These are phyloP conservation scores for Oryza glumipatula DNA, from an alignment of 176 grass and related monocot species.

Conservation along the genomic window DNA sequence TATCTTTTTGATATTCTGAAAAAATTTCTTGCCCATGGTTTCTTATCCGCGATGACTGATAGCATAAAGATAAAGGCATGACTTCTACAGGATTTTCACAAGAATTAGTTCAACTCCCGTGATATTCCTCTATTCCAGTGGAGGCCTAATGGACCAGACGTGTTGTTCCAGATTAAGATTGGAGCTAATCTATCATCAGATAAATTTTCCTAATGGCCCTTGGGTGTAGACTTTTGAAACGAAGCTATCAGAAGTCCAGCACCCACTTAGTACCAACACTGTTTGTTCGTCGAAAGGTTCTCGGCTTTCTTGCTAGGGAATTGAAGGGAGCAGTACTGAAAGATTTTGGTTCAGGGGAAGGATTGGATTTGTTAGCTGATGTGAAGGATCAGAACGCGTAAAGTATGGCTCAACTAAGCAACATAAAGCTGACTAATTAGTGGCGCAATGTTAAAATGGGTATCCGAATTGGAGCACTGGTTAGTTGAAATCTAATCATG, in stretches of 20 bases:
- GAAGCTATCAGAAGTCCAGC: slow-evolving; percentile 35
- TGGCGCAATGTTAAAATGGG: not conserved
- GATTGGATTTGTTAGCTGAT: slow-evolving; percentile 1
- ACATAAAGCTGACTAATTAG: not conserved
- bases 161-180: not conserved
- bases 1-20: not conserved
- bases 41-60: not conserved
- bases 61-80: not conserved
- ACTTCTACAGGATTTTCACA: too few species aligned
- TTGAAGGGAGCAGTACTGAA: not conserved
- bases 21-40: not conserved
- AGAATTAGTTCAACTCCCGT: too few species aligned
- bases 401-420: not conserved
- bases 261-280: not conserved
- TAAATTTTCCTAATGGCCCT: not conserved
- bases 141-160: slow-evolving; percentile 11
- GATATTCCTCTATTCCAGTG: too few species aligned
- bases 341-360: not conserved
- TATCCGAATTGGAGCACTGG: not conserved
- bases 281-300: not conserved
- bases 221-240: not conserved
- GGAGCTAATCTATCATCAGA: not conserved
- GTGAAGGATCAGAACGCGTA: not conserved
- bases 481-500: not conserved
- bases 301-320: slow-evolving; percentile 2